Conservation (phyloP, 2,329 filamentous ascomycete species). For the Phyllosticta capitalensis region DNA sequence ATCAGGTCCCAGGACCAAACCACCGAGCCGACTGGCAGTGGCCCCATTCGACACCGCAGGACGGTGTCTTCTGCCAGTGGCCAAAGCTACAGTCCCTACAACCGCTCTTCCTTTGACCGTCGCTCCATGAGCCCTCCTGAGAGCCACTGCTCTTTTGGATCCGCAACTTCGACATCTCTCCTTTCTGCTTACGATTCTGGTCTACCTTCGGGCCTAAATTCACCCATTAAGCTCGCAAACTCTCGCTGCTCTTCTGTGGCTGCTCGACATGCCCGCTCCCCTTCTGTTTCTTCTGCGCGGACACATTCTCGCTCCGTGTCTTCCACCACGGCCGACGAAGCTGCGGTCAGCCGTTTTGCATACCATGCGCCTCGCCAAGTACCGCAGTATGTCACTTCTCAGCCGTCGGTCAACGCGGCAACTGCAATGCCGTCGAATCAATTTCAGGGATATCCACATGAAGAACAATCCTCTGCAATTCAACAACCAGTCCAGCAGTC, state of each 20-base stretch:
- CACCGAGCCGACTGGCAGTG: constrained; percentile 46
- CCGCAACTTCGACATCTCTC: constrained; percentile 32
- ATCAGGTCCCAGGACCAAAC: constrained; percentile 78
- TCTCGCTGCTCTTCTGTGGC: constrained; percentile 28
- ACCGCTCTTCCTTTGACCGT: constrained; percentile 34
- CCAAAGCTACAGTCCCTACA: constrained; percentile 42
- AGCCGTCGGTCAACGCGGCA: constrained; percentile 30
- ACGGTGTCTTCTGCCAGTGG: constrained; percentile 45
- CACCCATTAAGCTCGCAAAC: constrained; percentile 47
- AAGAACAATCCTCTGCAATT: constrained; percentile 19
- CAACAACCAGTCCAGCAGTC: constrained; percentile 36
- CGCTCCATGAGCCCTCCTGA: constrained; percentile 38
- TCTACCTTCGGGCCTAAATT: constrained; percentile 46
- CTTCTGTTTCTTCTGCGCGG: constrained; percentile 31
- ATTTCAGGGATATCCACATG: constrained; percentile 15
- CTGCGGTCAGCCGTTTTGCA: constrained; percentile 58
- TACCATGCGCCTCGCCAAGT: constrained; percentile 79
- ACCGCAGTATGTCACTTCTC: constrained; percentile 46
- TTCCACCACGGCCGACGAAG: constrained; percentile 57
- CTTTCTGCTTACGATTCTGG: constrained; percentile 30
- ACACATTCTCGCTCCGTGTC: constrained; percentile 49
- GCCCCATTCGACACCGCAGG: constrained; percentile 48
- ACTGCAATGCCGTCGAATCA: constrained; percentile 28
- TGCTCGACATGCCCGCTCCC: constrained; percentile 27
- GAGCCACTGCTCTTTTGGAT: constrained; percentile 32